Evolutionary conservation across 202 grass and related monocot genomes (phyloP), one percentile per base, ranked within the genome.

Genomic region (Brachypodium distachyon): DNA sequence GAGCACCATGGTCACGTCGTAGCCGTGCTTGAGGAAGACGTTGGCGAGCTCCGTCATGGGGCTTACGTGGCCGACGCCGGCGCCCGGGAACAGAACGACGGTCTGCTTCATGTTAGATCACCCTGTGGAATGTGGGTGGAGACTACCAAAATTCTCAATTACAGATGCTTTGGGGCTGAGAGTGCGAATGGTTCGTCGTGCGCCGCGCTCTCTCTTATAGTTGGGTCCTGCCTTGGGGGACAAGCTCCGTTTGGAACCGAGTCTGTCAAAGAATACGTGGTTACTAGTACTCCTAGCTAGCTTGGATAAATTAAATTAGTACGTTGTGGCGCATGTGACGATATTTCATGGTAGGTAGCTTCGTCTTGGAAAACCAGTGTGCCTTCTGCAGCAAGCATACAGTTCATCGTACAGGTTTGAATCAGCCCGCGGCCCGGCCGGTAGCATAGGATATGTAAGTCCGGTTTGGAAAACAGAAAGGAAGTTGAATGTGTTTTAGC

Each of bases 1-100:
- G 21, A 87, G 73, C 34, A 88, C 76, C 65, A 87, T 57, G 21
- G 67, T 81, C 71, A 85, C 87, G 38, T 80, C 63, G 67, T 44
- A 72, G 40, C 77, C 77, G 34, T 82, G 72, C 57, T 22, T n/a
- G 31, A 78, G 56, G 72, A 89, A 81, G 65, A 72, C 54, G 22
- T 82, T 67, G 77, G 87, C 77, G 14, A 89, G 67, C 56, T 72
- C 72, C 33, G 61, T 54, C 76, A 89, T 85, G 56, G 86, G 77
- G 3, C 25, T 43, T 19, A 85, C n/a, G 77, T 89, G 86, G 17
- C 86, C 77, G 39, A 71, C 62, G 27, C 86, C 86, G 53, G 12
- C 28, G 34, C 70, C 52, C 7, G 86, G 62, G 65, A 57, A 85
- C 12, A 89, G 56, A 16, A 85, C 82, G 6, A 85, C 81, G 17